A percentile compares a stretch with the other conserved stretches of the same genome.
phyloP scores from a whole-genome alignment of 768 basidiomycete genomes.

The Naganishia randhawae region DNA sequence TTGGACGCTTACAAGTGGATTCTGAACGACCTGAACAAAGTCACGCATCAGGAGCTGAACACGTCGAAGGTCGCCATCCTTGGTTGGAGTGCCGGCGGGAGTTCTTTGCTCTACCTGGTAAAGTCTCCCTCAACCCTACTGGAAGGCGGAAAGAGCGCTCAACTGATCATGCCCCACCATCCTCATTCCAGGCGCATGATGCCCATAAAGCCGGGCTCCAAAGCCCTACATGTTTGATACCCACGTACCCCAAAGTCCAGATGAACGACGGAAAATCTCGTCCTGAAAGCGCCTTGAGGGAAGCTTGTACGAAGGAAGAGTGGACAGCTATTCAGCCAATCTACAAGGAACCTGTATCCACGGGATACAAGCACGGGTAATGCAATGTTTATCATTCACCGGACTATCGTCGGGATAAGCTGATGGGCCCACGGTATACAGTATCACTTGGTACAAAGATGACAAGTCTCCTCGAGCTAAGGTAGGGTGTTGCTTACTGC shows the following conservation, averaged over 20 bases:
- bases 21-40: background rate
- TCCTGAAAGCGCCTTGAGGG: background rate
- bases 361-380: background rate
- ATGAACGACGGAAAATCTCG: slow-evolving; percentile 12
- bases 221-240: slow-evolving; percentile 1
- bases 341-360: slow-evolving; percentile 1
- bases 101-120: slow-evolving; percentile 23
- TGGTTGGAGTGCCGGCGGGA: slow-evolving; percentile 31
- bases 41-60: background rate
- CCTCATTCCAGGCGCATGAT: slow-evolving; percentile 22
- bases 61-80: slow-evolving; percentile 5
- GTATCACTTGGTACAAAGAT: slow-evolving; percentile 8
- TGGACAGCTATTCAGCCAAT: background rate
- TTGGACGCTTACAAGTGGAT: slow-evolving; percentile 30
- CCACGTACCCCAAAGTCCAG: slow-evolving; percentile 2
- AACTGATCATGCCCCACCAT: no score
- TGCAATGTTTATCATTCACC: background rate
- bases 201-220: background rate
- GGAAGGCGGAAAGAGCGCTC: no score
- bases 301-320: background rate
- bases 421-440: background rate
- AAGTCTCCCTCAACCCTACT: no score
- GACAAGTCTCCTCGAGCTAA: background rate
- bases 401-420: background rate
- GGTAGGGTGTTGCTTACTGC: background rate